Conservation (phyloP, 78 protist species). For the Guillardia theta region DNA sequence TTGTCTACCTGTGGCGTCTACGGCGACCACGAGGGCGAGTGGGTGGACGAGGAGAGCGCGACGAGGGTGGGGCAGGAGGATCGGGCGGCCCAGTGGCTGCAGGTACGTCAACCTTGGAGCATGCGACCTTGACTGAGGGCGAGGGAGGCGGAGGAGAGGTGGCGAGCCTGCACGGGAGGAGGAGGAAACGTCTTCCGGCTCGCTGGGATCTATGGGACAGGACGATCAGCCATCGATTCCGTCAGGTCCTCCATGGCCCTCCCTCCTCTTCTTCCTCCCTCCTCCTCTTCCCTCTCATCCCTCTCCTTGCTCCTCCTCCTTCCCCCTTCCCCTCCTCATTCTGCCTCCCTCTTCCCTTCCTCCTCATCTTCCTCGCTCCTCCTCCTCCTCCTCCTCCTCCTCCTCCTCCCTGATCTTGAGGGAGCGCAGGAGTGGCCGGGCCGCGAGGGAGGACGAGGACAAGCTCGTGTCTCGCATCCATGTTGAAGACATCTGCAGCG, state of each 20-base stretch:
- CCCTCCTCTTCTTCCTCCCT: too few species aligned
- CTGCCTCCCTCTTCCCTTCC: too few species aligned
- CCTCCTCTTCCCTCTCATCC: too few species aligned
- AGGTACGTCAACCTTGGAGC: not conserved
- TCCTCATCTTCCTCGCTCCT: too few species aligned
- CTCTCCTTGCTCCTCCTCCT: too few species aligned
- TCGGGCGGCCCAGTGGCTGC: not conserved
- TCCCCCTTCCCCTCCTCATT: too few species aligned
- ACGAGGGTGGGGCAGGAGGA: not conserved
- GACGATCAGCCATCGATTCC: conserved; percentile 22
- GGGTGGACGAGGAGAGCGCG: conserved; percentile 46
- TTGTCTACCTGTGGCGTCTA: conserved; percentile 48
- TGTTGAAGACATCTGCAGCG: conserved; percentile 36
- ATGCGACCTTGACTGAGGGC: too few species aligned
- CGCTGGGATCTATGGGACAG: conserved; percentile 57
- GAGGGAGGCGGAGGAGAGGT: too few species aligned
- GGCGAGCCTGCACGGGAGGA: too few species aligned
- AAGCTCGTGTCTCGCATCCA: conserved; percentile 28
- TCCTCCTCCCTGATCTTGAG: not conserved
- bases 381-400: too few species aligned
- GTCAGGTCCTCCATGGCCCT: not conserved
- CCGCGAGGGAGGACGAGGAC: not conserved
- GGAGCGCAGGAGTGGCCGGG: not conserved
- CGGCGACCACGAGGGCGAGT: conserved; percentile 53
- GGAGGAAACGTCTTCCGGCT: conserved; percentile 48